Conservation (phyloP, 2,329 filamentous ascomycete species). For the Aspergillus pseudoviridinutans region DNA sequence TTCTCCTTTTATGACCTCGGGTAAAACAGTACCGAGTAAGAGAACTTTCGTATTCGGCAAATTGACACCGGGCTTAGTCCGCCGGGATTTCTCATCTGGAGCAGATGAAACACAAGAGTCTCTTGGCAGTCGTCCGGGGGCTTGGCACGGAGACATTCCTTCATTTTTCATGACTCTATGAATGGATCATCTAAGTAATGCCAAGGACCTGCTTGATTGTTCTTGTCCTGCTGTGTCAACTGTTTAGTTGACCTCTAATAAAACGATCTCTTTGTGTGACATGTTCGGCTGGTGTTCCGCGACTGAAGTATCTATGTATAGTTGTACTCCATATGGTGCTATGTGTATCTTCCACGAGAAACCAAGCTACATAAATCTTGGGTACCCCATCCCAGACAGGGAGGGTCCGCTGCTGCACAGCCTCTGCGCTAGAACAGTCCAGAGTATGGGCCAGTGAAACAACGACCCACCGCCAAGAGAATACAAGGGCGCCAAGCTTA, state of each 20-base stretch:
- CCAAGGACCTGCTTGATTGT: neutral
- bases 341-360: neutral
- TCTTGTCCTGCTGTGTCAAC: neutral
- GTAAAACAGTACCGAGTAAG: neutral
- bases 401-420: neutral
- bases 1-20: neutral
- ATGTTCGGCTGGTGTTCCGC: neutral
- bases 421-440: neutral
- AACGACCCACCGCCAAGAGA: neutral
- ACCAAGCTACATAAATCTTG: no score
- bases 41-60: no score
- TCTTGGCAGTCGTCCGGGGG: neutral
- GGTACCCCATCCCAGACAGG: no score
- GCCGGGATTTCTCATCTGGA: neutral
- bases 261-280: neutral
- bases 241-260: neutral
- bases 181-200: neutral
- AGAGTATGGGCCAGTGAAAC: neutral
- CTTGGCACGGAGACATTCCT: neutral
- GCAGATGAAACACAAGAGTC: neutral
- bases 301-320: no score
- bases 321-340: neutral
- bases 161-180: neutral
- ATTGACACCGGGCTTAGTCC: no score
- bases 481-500: neutral